Base-by-base conservation (phyloP, 2,329 filamentous ascomycete genomes). In the Penicillium occitanis region DNA sequence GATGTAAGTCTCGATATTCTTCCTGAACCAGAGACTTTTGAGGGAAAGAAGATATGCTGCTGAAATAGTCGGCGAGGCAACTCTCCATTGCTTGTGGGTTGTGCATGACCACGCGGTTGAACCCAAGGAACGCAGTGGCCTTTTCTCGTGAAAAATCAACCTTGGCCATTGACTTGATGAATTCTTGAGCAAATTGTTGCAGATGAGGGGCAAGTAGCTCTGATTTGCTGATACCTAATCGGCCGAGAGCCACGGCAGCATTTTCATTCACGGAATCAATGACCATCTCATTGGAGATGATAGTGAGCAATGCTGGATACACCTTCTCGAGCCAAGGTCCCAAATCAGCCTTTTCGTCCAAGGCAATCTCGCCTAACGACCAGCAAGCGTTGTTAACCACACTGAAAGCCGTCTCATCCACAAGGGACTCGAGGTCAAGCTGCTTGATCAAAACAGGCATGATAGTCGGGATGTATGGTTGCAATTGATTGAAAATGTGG, bases 311-410 rank as follows among this genome's bases (percentile, higher is more conserved):
- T 46, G 90, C 88, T 68, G 90, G 86, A 66, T 96, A 88, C 17
- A 99, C 82, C 68, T 90, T 87, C 25, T 91, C 88, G 10, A 93
- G 86, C 75, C 90, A 97, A 0, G 90, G 90, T 1, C 85, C 85
- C 87, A 97, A 91, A 63, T 85, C 87, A 35, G 83, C 82, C 68
- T 89, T 87, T 70, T 89, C 87, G 75, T 92, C 89, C 77, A 97
- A 88, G 17, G 93, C 88, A 68, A 98, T 95, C 81, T 99, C 95
- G 50, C 95, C 95, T 28, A 89, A 89, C 6, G 93, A 96, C 95
- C 95, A 99, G 81, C 94, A 98, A 25, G 95, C 94, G 75, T 99
- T 99, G 85, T 98, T 99, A 67, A 98, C 89, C 35, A 98, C 93
- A 67, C 93, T 92, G 77, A 97, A 97, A 14, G 89, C 90, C 19